Base-by-base conservation (phyloP, 192 early-diverging fungal genomes). In the Coemansia sp. region DNA sequence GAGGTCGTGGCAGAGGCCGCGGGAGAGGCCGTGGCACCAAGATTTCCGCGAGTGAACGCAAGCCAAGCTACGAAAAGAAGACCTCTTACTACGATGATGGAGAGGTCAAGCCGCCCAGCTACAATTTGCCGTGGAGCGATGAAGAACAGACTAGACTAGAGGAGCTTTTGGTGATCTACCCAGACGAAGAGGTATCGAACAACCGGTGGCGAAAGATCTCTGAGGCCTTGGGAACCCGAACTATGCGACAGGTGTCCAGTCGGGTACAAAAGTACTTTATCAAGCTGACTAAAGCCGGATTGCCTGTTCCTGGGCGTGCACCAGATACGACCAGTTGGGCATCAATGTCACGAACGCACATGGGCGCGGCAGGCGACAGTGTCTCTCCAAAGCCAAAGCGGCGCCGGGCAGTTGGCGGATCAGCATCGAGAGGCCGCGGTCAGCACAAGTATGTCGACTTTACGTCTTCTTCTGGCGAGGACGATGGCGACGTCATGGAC, bases 261-360 rank as follows among this genome's bases (percentile, higher is more conserved):
- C 85, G 89, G 41, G 87, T 92, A 24, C 90, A 92, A 81, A 92
- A 92, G 69, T 90, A 92, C 71, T 90, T 90, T 76, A 89, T 90
- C 78, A 92, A 92, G 71, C 67, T 92, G 44, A 84, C 84, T n/a
- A 90, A 90, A 52, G 78, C 83, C 29, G 90, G 90, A 5, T 64
- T 92, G 50, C 88, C 88, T 24, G 87, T 90, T 20, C 89, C 90
- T 24, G 90, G 89, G 27, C 61, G 86, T 5, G 86, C 83, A 37
- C 86, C 86, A 22, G 84, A 87, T 64, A 85, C 87, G 6, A 67
- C 73, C 59, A 65, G 65, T 59, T 75, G 73, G 73, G 53, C 63
- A 49, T 59, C 71, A 27, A 34, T 63, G 64, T 55, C 56, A 70
- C 60, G 69, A 65, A 49, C 59, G 35, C 58, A 20, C 13, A 30